Conservation (phyloP, 2,329 filamentous ascomycete genomes). For the Reticulascus tulasneorum region DNA sequence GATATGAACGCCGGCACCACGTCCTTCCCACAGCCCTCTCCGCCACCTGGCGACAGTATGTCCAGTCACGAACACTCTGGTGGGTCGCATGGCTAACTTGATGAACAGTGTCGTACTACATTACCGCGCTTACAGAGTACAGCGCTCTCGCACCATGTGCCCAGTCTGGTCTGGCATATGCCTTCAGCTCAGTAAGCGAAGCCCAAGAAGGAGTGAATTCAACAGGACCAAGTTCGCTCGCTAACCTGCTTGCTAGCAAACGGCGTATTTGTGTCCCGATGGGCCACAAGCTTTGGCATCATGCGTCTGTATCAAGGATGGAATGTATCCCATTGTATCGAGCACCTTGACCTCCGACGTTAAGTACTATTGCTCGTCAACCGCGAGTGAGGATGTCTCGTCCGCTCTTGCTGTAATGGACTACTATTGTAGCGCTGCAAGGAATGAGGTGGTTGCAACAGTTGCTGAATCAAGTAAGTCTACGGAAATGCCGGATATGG, state of each 20-base stretch:
- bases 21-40: slow-evolving; percentile 39
- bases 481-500: slow-evolving; percentile 10
- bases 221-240: slow-evolving; percentile 1
- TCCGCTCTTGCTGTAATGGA: slow-evolving; percentile 43
- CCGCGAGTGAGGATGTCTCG: slow-evolving; percentile 38
- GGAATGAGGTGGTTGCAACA: slow-evolving; percentile 34
- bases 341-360: slow-evolving; percentile 40
- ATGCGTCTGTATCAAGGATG: slow-evolving; percentile 47
- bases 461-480: slow-evolving; percentile 34
- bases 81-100: slow-evolving; percentile 1
- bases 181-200: slow-evolving; percentile 29
- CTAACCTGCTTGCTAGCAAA: slow-evolving; percentile 32
- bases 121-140: slow-evolving; percentile 46
- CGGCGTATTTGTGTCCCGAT: slow-evolving; percentile 35
- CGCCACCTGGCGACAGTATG: slow-evolving; percentile 50
- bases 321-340: slow-evolving; percentile 38
- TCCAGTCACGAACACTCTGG: slow-evolving; percentile 18
- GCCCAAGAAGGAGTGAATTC: no score
- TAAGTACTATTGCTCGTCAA: slow-evolving; percentile 39
- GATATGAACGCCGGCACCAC: slow-evolving; percentile 45
- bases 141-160: slow-evolving; percentile 42
- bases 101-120: slow-evolving; percentile 50
- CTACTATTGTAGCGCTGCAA: slow-evolving; percentile 47
- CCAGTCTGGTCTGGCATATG: slow-evolving; percentile 37
- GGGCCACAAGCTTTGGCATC: slow-evolving; percentile 48